Evolutionary conservation across 805 yeast species (phyloP), one percentile per base, ranked within the genome.

Genomic region (Candida awuae): DNA sequence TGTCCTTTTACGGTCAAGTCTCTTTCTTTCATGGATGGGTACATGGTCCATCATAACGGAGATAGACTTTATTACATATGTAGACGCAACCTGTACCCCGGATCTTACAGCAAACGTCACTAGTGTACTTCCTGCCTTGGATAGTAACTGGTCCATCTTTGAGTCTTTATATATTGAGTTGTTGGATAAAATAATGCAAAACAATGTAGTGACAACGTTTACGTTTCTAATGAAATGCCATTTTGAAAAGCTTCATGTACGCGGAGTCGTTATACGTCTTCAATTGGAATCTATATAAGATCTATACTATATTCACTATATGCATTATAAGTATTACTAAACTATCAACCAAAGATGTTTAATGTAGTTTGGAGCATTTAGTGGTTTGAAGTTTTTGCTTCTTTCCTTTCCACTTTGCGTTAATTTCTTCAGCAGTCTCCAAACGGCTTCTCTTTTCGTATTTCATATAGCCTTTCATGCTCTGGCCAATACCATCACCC

Each of bases 401-500:
- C 54, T 69, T 73, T 49, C 63, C 59, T 46, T 58, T 53, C 66
- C 79, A 83, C 47, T 77, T 73, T 29, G 65, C 75, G 56, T 90
- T 90, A 9, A 81, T 75, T 13, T 62, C 71, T 36, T 81, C 86
- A n/a, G 75, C 80, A 1, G 81, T 54, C 14, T 80, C 90, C 43
- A 76, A 66, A 32, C 71, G 59, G 13, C 70, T 73, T 41, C 95
- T 67, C 19, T 75, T 56, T 8, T 52, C 49, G 29, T 86, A 56
- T 7, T 82, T 80, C 4, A 70, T 68, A 54, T 87, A 84, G 14
- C 59, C 64, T 12, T 67, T 63, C 34, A 67, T 66, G n/a, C 72
- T 65, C 37, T 77, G 68, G 1, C 92, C 94, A 21, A 61, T 58
- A 1, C 97, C 97, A 54, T 81, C 81, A n/a, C 97, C 96, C 0